Base-by-base conservation (phyloP, 1,284 basidiomycete species). In the Cryptococcus hybrid region DNA sequence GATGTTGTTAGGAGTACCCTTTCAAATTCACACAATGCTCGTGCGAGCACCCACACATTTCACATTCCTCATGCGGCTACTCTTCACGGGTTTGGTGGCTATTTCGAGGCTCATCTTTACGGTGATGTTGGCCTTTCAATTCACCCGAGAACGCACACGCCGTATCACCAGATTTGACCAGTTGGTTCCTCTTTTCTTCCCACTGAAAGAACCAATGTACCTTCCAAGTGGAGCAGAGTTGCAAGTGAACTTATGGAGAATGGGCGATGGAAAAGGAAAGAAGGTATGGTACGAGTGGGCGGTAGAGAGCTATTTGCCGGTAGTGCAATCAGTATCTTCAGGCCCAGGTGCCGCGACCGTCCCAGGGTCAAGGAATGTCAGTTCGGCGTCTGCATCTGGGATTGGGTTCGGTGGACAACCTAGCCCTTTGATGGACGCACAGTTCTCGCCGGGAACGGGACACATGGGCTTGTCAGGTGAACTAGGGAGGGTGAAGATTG, bases 221-320 rank as follows among this genome's bases (percentile, higher is more conserved):
- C 83, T 99, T 0, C 95, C 96, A 9, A 88, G 88, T 59, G 88
- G 90, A n/a, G n/a, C n/a, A 11, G 95, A 99, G 76, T 80, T 99
- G 13, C 89, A 92, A 56, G 90, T 98, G 7, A 89, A 90, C 53
- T 85, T 99, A 52, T 99, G 96, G 95, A 86, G 96, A 36, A 79
- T 97, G 57, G 93, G 92, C 1, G 89, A 89, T 73, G 83, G 87
- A 60, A 84, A 86, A 37, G 85, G 63, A 7, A 64, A 65, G 12
- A 74, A 71, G 48, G 92, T 99, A 7, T 99, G 96, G 96, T 99
- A 98, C 79, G 96, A 99, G 78, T 99, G 96, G 96, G 87, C 88
- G 68, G 93, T 92, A 0, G 93, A 98, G 70, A 87, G 88, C 3
- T 98, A 90, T 80, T 81, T 98, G 44, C 85, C 87, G 5, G 60